Percentiles rank a stretch among this genome's conserved stretches.
These are phyloP conservation scores for Solanum chaucha DNA, from an alignment of 257 asterid genomes.

Conservation along the genomic window DNA sequence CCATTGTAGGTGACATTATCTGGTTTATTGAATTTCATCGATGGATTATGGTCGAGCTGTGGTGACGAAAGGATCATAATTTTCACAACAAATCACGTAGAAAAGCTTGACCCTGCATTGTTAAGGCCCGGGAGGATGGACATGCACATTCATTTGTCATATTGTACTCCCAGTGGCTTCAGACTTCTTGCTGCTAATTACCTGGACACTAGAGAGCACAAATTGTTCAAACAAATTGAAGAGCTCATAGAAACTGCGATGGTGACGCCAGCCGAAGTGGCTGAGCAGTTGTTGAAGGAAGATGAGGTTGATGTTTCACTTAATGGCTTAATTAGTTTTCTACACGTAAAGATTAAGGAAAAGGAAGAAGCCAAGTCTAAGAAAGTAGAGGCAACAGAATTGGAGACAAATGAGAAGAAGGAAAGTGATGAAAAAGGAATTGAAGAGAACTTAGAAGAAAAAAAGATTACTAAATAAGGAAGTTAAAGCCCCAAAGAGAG, in stretches of 20 bases:
- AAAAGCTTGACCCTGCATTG: constrained; percentile 57
- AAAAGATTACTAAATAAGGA: not conserved
- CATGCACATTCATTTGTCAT: constrained; percentile 55
- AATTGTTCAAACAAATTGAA: constrained; percentile 33
- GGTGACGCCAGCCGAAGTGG: constrained; percentile 64
- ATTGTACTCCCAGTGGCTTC: constrained; percentile 52
- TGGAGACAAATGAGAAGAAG: not conserved
- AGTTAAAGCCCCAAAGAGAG: not conserved
- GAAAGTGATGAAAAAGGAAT: not conserved
- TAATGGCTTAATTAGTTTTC: constrained; percentile 33
- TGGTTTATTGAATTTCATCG: constrained; percentile 54
- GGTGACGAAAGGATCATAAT: constrained; percentile 62
- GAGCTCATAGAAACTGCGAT: constrained; percentile 20
- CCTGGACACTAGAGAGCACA: constrained; percentile 31
- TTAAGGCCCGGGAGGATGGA: constrained; percentile 74
- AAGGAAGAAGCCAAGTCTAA: constrained; percentile 10
- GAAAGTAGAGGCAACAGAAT: not conserved
- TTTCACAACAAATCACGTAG: constrained; percentile 57
- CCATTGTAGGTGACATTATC: constrained; percentile 44
- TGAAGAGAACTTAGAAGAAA: not conserved
- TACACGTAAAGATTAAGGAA: constrained; percentile 20
- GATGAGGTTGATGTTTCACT: constrained; percentile 36
- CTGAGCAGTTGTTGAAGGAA: constrained; percentile 54
- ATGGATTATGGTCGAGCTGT: constrained; percentile 70
- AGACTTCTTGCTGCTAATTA: constrained; percentile 43